Conservation (phyloP, 768 basidiomycete species). For the Macrolepiota dolichaula region DNA sequence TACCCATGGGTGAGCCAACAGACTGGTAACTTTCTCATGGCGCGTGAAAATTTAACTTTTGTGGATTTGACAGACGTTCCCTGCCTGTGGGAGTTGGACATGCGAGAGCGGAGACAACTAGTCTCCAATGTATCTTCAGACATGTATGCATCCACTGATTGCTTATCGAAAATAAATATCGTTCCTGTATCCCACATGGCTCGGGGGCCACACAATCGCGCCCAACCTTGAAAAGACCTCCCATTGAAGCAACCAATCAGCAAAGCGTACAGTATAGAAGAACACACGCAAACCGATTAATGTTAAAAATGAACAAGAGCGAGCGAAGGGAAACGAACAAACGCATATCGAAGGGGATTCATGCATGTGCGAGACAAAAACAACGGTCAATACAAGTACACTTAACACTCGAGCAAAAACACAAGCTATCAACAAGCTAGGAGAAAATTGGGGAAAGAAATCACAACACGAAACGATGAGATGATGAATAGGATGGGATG, state of each 20-base stretch:
- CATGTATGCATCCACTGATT: no score
- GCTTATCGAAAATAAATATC: no score
- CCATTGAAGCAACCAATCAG: not conserved
- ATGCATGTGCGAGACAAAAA: not conserved
- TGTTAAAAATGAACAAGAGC: not conserved
- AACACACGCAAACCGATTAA: not conserved
- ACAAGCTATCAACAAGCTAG: not conserved
- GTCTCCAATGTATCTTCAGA: no score
- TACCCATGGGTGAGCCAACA: conserved; percentile 23
- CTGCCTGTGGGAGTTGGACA: conserved; percentile 6
- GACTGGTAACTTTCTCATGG: conserved; percentile 4
- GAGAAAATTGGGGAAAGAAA: not conserved
- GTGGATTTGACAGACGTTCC: not conserved
- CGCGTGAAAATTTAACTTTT: not conserved
- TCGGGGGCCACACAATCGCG: no score
- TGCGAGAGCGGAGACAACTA: not conserved
- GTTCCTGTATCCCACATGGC: no score
- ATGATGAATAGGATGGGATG: not conserved
- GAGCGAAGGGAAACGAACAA: not conserved
- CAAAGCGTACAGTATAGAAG: not conserved
- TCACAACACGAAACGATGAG: not conserved
- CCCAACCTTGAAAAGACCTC: no score
- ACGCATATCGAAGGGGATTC: not conserved
- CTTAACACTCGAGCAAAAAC: not conserved
- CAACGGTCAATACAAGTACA: not conserved